Evolutionary conservation across 164 flowering plant genomes (phyloP).

Genomic region (Liriodendron chinense): DNA sequence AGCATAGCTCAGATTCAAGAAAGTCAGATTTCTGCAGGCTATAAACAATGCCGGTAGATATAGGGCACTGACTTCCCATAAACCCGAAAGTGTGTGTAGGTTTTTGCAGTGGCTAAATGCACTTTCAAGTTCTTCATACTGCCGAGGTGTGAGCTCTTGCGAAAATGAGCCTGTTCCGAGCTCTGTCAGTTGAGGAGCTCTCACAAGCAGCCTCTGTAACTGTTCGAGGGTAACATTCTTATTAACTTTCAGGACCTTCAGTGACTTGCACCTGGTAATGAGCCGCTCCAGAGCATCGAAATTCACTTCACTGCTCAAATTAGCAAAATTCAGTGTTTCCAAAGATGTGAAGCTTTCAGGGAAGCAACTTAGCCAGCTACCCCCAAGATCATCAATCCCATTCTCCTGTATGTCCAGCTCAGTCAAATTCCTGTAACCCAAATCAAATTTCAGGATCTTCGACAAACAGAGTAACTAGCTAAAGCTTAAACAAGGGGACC

Average conservation of each 20-base stretch:
- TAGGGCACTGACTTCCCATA: constrained; percentile 51
- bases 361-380: constrained; percentile 71
- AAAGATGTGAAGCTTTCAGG: constrained; percentile 68
- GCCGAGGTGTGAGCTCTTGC: constrained; percentile 42
- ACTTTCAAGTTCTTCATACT: constrained; percentile 36
- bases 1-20: constrained; percentile 68
- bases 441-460: neutral
- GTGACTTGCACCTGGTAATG: constrained; percentile 56
- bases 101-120: constrained; percentile 52
- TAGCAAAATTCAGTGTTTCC: constrained; percentile 66
- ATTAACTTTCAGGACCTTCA: constrained; percentile 65
- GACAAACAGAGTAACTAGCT: neutral
- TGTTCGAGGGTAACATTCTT: constrained; percentile 48
- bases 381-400: constrained; percentile 50
- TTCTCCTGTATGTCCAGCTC: constrained; percentile 66
- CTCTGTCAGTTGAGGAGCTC: constrained; percentile 57
- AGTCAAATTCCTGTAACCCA: constrained; percentile 43
- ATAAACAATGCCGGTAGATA: constrained; percentile 58
- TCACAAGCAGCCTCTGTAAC: constrained; percentile 49
- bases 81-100: constrained; percentile 60
- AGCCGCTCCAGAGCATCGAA: constrained; percentile 67
- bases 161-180: constrained; percentile 71
- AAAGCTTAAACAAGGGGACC: neutral
- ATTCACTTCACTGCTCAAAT: constrained; percentile 38
- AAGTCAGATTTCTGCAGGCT: constrained; percentile 54